phyloP scores from a whole-genome alignment of 257 asterid genomes.

The Penstemon barbatus region DNA sequence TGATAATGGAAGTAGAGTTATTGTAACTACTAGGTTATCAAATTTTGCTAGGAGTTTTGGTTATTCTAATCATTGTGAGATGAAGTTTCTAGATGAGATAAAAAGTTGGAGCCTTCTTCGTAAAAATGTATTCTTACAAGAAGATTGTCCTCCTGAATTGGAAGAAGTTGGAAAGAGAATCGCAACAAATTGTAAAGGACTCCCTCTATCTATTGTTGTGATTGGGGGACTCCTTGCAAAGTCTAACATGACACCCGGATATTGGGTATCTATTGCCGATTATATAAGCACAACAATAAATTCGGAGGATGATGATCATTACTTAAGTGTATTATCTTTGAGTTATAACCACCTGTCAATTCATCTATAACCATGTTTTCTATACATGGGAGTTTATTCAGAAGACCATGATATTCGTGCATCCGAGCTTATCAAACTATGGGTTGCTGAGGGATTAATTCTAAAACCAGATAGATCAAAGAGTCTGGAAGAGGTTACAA shows the following conservation, averaged over 20 bases:
- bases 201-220: slow-evolving; percentile 32
- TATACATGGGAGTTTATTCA: slow-evolving; percentile 12
- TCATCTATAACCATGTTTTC: slow-evolving; percentile 28
- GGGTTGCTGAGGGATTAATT: slow-evolving; percentile 9
- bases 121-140: slow-evolving; percentile 14
- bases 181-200: slow-evolving; percentile 27
- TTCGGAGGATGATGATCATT: too few relatives aligned
- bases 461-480: background rate
- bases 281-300: slow-evolving; percentile 1
- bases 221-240: slow-evolving; percentile 30
- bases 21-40: slow-evolving; percentile 22
- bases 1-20: slow-evolving; percentile 22
- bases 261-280: slow-evolving; percentile 10
- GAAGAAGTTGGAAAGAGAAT: slow-evolving; percentile 20
- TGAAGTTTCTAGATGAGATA: slow-evolving; percentile 20
- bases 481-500: background rate
- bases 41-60: background rate
- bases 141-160: slow-evolving; percentile 21
- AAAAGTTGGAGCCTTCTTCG: slow-evolving; percentile 29
- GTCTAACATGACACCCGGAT: background rate
- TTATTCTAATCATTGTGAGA: background rate
- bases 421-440: slow-evolving; percentile 11
- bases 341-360: too few relatives aligned
- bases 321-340: too few relatives aligned
- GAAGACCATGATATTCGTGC: background rate